Conservation (phyloP, 164 flowering plant genomes). For the Brasenia schreberi region DNA sequence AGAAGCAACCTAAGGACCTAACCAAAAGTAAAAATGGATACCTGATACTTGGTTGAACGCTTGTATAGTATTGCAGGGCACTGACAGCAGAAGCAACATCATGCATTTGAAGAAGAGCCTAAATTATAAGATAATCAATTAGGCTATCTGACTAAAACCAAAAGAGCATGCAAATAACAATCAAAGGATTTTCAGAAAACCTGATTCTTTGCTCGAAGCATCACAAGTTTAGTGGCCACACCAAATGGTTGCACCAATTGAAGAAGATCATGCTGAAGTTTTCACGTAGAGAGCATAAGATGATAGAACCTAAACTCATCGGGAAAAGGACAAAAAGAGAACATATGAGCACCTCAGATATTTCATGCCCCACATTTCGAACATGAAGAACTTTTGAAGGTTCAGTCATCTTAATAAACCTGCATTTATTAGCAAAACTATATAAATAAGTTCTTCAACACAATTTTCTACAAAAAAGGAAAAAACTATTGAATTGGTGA, state of each 20-base stretch:
- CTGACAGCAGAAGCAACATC: slow-evolving; percentile 68
- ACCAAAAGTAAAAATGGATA: slow-evolving; percentile 3
- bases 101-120: slow-evolving; percentile 99
- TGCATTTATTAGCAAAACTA: not conserved
- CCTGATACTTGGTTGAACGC: slow-evolving; percentile 85
- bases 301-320: not conserved
- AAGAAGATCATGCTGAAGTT: slow-evolving; percentile 75
- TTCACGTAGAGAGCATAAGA: slow-evolving; percentile 1
- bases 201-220: slow-evolving; percentile 98
- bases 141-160: not conserved
- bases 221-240: slow-evolving; percentile 72
- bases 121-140: not conserved
- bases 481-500: not conserved
- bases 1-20: no score
- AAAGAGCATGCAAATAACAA: slow-evolving; percentile 1
- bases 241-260: slow-evolving; percentile 96
- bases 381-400: slow-evolving; percentile 97
- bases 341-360: slow-evolving; percentile 53
- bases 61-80: slow-evolving; percentile 69
- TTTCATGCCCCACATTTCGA: slow-evolving; percentile 97
- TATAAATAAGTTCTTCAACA: not conserved
- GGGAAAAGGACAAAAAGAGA: not conserved
- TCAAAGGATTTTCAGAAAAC: slow-evolving; percentile 15
- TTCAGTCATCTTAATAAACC: slow-evolving; percentile 48
- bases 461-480: not conserved